Base-by-base conservation (phyloP, 495 filamentous ascomycete genomes). In the Penicillium manginii region DNA sequence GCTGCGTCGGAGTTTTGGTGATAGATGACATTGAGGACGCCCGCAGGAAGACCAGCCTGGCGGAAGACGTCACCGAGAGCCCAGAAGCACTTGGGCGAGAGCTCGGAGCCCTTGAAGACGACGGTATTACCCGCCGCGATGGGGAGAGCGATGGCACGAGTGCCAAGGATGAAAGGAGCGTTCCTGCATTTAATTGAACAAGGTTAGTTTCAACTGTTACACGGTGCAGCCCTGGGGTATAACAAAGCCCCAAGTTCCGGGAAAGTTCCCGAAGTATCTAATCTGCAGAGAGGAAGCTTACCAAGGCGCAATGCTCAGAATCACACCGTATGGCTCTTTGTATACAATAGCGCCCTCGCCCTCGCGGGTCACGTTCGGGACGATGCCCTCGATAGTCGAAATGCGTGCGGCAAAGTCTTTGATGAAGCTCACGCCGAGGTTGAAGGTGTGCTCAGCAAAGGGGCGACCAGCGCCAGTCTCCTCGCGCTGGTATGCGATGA, bases 301-400 rank as follows among this genome's bases (percentile, higher is more conserved):
- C 90, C 93, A 96, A 29, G 93, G 91, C 18, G 91, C 91, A 72
- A 96, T 91, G 29, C 83, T 86, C 14, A 97, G 76, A 2, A 93
- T 74, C 23, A 94, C 91, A 18, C 92, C 92, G 62, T 85, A 91
- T 4, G 92, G 92, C 70, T 96, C 88, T 64, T 87, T 89, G 49
- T 85, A 73, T n/a, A 96, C 74, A 64, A 96, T 78, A 0, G 88
- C 88, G n/a, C 80, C 78, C 39, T 76, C 77, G 7, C 81, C 82
- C n/a, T 83, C 74, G 19, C 85, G 69, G 2, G 69, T 63, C 8
- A 82, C 74, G 10, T 77, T 75, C 0, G 90, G 89, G 29, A 92
- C 80, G 11, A 70, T 71, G 3, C 91, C 89, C 29, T 83, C 74
- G 10, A 94, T 73, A 4, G 74, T 73, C 7, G 73, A 69, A 21